Percentiles rank a stretch among this genome's conserved stretches.
These are phyloP conservation scores for Colletotrichum chrysophilum DNA, from an alignment of 2,329 filamentous ascomycete species.

Conservation along the genomic window DNA sequence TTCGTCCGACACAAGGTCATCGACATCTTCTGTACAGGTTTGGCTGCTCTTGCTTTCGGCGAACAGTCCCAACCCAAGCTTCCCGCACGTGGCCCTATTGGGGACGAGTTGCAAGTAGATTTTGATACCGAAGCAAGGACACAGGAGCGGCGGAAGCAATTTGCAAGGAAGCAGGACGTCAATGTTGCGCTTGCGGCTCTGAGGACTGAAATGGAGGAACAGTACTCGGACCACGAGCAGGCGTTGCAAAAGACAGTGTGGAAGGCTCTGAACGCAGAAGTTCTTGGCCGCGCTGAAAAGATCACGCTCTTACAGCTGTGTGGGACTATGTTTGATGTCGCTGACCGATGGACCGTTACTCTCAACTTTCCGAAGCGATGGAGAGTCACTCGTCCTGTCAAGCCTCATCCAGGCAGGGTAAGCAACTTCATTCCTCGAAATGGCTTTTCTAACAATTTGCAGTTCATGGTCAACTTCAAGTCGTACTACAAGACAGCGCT, in stretches of 20 bases:
- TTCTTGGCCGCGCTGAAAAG: constrained; percentile 45
- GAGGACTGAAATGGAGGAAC: constrained; percentile 49
- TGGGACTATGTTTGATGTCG: constrained; percentile 52
- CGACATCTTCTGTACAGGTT: constrained; percentile 61
- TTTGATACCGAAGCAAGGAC: constrained; percentile 48
- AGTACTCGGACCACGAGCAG: constrained; percentile 40
- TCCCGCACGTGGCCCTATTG: constrained; percentile 5
- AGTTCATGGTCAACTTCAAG: constrained; percentile 44
- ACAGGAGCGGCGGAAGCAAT: constrained; percentile 66
- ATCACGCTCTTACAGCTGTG: constrained; percentile 49
- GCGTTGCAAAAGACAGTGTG: constrained; percentile 48
- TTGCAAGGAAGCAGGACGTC: constrained; percentile 68
- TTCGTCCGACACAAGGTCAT: constrained; percentile 67
- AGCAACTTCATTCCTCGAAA: constrained; percentile 18
- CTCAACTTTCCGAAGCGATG: constrained; percentile 46
- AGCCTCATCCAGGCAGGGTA: constrained; percentile 41
- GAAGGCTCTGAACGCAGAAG: constrained; percentile 44
- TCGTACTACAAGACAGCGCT: constrained; percentile 37
- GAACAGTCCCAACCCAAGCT: constrained; percentile 54
- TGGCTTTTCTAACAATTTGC: constrained; percentile 19
- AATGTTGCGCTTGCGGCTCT: constrained; percentile 56
- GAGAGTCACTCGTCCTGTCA: constrained; percentile 40
- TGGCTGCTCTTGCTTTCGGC: constrained; percentile 69
- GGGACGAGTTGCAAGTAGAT: constrained; percentile 41
- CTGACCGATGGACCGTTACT: constrained; percentile 45